These are phyloP conservation scores for Stemphylium vesicarium DNA, from an alignment of 2,329 filamentous ascomycete genomes.

Conservation along the genomic window DNA sequence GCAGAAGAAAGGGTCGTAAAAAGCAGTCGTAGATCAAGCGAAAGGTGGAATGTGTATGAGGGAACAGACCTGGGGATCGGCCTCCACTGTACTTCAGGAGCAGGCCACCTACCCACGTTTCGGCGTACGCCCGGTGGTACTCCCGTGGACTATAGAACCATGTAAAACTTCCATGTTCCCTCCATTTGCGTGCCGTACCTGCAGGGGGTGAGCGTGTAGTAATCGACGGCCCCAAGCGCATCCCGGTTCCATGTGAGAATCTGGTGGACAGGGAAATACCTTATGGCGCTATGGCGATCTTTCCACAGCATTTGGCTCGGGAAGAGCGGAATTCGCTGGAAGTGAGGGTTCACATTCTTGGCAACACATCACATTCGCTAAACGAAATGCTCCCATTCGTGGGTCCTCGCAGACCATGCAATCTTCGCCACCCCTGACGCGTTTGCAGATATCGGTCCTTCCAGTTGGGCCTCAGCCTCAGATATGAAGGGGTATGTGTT, in stretches of 20 bases:
- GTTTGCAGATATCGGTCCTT: constrained; percentile 2
- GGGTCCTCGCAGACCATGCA: neutral
- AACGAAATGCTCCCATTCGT: neutral
- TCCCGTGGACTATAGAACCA: constrained; percentile 1
- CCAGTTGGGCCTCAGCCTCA: neutral
- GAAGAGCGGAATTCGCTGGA: neutral
- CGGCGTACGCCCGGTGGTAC: neutral
- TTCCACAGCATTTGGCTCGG: neutral
- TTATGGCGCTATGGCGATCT: neutral
- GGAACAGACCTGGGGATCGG: constrained; percentile 4
- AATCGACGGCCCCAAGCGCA: neutral
- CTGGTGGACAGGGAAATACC: neutral
- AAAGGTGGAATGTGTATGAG: constrained; percentile 9
- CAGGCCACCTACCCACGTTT: neutral
- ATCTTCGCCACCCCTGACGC: neutral
- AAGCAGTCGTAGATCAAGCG: constrained; percentile 5
- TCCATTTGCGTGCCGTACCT: constrained; percentile 1
- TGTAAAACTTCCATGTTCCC: constrained; percentile 1
- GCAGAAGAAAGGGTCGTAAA: neutral
- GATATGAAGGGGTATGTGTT: neutral
- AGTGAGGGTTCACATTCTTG: neutral
- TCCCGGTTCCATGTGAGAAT: constrained; percentile 1
- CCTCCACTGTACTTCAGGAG: constrained; percentile 10
- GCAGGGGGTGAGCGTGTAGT: neutral
- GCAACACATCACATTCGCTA: neutral